Evolutionary conservation across 2,329 filamentous ascomycete species (phyloP).

Genomic region (Colletotrichum kahawae): DNA sequence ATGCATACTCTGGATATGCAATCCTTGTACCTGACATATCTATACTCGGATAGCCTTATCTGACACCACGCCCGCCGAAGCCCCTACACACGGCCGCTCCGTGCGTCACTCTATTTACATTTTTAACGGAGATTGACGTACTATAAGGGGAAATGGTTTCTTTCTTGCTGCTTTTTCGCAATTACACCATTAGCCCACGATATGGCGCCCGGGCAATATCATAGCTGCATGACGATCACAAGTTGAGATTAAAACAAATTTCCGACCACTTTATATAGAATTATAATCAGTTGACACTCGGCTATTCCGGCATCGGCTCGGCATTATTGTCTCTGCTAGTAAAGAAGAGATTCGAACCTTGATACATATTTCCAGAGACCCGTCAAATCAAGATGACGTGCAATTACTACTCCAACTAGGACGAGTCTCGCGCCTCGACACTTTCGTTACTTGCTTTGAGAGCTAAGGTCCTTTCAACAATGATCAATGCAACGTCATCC

Average conservation of each 20-base stretch:
- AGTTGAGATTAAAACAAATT: too few species aligned
- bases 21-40: too few species aligned
- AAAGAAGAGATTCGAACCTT: neutral
- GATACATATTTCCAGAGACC: neutral
- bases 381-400: neutral
- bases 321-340: neutral
- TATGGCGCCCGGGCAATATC: too few species aligned
- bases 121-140: neutral
- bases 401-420: neutral
- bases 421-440: neutral
- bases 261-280: too few species aligned
- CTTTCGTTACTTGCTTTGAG: neutral
- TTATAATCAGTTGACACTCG: neutral
- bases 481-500: neutral
- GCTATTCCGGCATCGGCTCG: neutral
- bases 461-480: neutral
- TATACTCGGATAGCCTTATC: too few species aligned
- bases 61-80: neutral
- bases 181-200: too few species aligned
- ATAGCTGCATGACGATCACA: too few species aligned
- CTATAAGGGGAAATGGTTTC: neutral
- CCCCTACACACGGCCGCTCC: neutral
- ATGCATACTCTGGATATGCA: too few species aligned
- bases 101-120: neutral
- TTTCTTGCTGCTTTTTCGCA: too few species aligned